phyloP scores from a whole-genome alignment of 2,329 filamentous ascomycete species.

The Verticillium tricorpus region DNA sequence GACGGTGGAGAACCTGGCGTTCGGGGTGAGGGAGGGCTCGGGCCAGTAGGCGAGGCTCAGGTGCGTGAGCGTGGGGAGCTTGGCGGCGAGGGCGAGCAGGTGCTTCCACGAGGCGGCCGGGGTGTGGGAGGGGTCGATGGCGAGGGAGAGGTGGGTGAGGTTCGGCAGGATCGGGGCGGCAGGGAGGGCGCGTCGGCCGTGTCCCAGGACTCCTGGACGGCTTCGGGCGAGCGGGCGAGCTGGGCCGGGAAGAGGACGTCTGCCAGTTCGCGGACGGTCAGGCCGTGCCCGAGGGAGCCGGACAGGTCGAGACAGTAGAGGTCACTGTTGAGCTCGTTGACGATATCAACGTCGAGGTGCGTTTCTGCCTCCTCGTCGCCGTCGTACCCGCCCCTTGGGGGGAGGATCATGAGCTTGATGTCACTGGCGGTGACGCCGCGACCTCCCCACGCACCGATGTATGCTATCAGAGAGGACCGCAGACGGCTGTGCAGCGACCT shows the following conservation, averaged over 20 bases:
- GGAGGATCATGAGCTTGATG: slow-evolving; percentile 40
- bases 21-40: slow-evolving; percentile 52
- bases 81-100: slow-evolving; percentile 48
- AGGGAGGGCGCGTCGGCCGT: slow-evolving; percentile 22
- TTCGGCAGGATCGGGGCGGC: slow-evolving; percentile 42
- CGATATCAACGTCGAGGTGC: slow-evolving; percentile 7
- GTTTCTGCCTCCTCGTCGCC: slow-evolving; percentile 12
- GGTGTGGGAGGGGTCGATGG: slow-evolving; percentile 30
- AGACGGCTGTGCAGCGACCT: slow-evolving; percentile 50
- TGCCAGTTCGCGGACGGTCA: slow-evolving; percentile 47
- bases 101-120: slow-evolving; percentile 50
- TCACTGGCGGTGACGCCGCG: slow-evolving; percentile 46
- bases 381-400: slow-evolving; percentile 18
- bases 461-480: slow-evolving; percentile 46
- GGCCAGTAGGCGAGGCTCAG: slow-evolving; percentile 61
- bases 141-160: slow-evolving; percentile 57
- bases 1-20: slow-evolving; percentile 44
- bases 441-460: slow-evolving; percentile 39
- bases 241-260: slow-evolving; percentile 43
- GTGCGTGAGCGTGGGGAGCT: slow-evolving; percentile 52
- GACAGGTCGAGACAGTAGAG: slow-evolving; percentile 51
- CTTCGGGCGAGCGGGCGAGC: slow-evolving; percentile 13
- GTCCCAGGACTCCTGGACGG: slow-evolving; percentile 52
- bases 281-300: slow-evolving; percentile 43
- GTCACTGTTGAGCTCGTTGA: slow-evolving; percentile 33